Conservation (phyloP, 495 filamentous ascomycete genomes). For the Penicillium verhagenii region DNA sequence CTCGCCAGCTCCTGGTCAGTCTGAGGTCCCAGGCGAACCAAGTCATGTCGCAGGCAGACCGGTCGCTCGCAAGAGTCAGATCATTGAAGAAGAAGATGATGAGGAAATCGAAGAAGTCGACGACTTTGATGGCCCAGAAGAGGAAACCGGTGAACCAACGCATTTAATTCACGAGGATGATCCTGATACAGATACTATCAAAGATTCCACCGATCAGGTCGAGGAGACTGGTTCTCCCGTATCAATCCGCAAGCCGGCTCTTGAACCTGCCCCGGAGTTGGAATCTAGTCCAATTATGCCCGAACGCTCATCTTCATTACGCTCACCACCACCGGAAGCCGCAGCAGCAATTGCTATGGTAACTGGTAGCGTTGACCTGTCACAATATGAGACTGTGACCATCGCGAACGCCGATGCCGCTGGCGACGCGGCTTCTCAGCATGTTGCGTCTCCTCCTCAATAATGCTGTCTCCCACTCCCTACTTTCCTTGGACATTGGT, state of each 20-base stretch:
- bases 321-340: constrained; percentile 14
- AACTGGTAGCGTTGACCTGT: constrained; percentile 5
- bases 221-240: constrained; percentile 18
- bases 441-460: neutral
- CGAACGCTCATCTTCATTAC: constrained; percentile 42
- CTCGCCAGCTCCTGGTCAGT: constrained; percentile 35
- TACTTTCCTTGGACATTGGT: constrained; percentile 10
- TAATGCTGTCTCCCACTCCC: constrained; percentile 11
- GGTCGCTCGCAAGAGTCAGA: constrained; percentile 55
- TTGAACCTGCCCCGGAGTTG: constrained; percentile 38
- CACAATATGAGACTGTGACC: neutral
- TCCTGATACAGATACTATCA: constrained; percentile 5
- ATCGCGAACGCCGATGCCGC: neutral
- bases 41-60: constrained; percentile 56
- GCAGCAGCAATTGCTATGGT: constrained; percentile 12
- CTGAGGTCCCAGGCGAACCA: constrained; percentile 47
- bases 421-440: constrained; percentile 3
- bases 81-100: constrained; percentile 85
- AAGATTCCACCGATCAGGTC: constrained; percentile 4
- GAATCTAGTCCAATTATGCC: constrained; percentile 33
- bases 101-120: constrained; percentile 74
- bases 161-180: constrained; percentile 21
- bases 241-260: constrained; percentile 22
- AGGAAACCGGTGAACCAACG: constrained; percentile 32
- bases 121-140: constrained; percentile 58